Base-by-base conservation (phyloP, 306 rosid genomes). In the Gillenia trifoliata region DNA sequence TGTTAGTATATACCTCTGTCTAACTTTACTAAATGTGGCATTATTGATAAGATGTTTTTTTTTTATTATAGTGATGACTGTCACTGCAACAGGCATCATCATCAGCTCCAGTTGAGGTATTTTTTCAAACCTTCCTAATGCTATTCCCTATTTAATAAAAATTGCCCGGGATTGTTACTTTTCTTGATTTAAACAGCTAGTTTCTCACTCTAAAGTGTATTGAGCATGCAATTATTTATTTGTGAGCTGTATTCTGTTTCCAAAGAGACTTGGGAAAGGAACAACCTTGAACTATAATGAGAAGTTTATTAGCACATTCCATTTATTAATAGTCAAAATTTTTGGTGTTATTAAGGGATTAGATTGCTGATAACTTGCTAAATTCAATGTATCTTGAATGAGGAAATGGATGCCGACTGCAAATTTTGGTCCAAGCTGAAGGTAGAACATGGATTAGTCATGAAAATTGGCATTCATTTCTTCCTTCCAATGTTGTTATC, bases 11-110 rank as follows among this genome's bases (percentile, higher is more conserved):
- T 59, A 59, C 16, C 7, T 5, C 22, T 28, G 2, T 61, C 16
- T 61, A 28, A 61, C 5, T 61, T 61, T 13, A 7, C 11, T 29
- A 10, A 61, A 61, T 61, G 66, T 6, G 66, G 8, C 38, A 29
- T 16, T 30, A 29, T 28, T 61, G 23, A 61, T 61, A 15, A 6
- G 47, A 20, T 49, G 11, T 8, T 38, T 38, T n/a, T n/a, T 62
- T 30, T 28, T 69, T 11, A 62, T 68, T 2, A 29, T 64, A 56
- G 80, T 40, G 73, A 64, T 60, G 30, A 54, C 29, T 70, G 64
- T 80, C 70, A 3, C 38, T 59, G 65, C 84, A 80, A 61, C 72
- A 75, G 69, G 63, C 62, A 70, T 70, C 84, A 56, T 70, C 80
- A 75, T 80, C 64, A 3, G 69, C 73, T 50, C 62, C 61, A 12